These are phyloP conservation scores for Isabelozyma pseudorhagii DNA, from an alignment of 805 yeast species.

Conservation along the genomic window DNA sequence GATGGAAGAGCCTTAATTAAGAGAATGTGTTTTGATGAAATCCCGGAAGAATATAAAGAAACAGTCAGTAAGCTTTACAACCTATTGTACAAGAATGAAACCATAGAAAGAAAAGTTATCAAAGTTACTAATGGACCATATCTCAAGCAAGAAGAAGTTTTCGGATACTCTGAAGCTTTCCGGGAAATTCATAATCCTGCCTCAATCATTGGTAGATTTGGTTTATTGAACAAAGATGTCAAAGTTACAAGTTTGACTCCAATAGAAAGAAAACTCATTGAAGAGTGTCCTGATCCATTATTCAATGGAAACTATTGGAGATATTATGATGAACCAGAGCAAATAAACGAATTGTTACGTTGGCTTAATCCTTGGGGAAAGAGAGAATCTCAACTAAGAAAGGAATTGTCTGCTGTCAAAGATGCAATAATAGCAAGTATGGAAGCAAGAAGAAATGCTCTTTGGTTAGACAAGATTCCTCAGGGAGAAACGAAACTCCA, in stretches of 20 bases:
- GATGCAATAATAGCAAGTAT: conserved; percentile 56
- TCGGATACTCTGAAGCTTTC: not conserved
- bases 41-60: conserved; percentile 16
- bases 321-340: conserved; percentile 59
- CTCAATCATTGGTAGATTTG: not conserved
- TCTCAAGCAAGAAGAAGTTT: not conserved
- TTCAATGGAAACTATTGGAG: conserved; percentile 62
- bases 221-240: not conserved
- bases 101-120: not conserved
- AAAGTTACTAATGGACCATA: not conserved
- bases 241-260: conserved; percentile 19
- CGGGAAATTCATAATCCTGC: not conserved
- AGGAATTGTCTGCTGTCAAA: conserved; percentile 54
- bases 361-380: conserved; percentile 77
- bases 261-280: conserved; percentile 59
- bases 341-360: conserved; percentile 50
- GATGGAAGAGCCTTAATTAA: conserved; percentile 7
- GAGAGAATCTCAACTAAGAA: conserved; percentile 63
- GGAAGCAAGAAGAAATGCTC: conserved; percentile 53
- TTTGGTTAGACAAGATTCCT: conserved; percentile 41
- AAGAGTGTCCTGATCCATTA: conserved; percentile 60
- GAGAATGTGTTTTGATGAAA: conserved; percentile 19
- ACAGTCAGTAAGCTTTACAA: conserved; percentile 22
- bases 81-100: not conserved
- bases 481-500: conserved; percentile 40